Evolutionary conservation across 768 basidiomycete species (phyloP).

Genomic region (Dacryopinax primogenitus): DNA sequence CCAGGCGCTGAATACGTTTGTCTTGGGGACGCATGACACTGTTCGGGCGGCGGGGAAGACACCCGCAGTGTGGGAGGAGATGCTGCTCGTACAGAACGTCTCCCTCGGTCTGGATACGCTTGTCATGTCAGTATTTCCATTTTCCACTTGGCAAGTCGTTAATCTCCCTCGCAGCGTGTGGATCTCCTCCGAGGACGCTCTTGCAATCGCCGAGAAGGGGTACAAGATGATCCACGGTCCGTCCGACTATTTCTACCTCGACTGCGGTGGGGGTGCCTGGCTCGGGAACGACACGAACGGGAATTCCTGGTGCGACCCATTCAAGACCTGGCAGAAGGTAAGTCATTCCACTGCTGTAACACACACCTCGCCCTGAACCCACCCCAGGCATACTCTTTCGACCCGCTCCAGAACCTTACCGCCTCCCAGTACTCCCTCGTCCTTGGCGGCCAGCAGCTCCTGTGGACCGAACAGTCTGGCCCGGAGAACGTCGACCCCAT

Average conservation of each 20-base stretch:
- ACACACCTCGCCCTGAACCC: neutral
- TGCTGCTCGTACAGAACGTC: slow-evolving; percentile 47
- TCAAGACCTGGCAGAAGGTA: slow-evolving; percentile 69
- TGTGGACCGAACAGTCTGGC: slow-evolving; percentile 64
- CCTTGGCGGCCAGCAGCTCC: slow-evolving; percentile 59
- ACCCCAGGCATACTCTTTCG: slow-evolving; percentile 49
- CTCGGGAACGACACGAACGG: slow-evolving; percentile 35
- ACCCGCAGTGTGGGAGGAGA: slow-evolving; percentile 76
- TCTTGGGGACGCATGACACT: slow-evolving; percentile 43
- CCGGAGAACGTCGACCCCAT: slow-evolving; percentile 56
- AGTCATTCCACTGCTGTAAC: slow-evolving; percentile 12
- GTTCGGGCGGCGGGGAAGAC: slow-evolving; percentile 49
- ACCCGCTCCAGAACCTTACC: slow-evolving; percentile 49
- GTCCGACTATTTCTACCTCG: slow-evolving; percentile 67
- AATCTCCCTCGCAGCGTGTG: slow-evolving; percentile 41
- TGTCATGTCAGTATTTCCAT: slow-evolving; percentile 33
- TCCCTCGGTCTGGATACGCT: slow-evolving; percentile 40
- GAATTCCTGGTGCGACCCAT: slow-evolving; percentile 53
- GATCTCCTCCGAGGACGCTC: slow-evolving; percentile 52
- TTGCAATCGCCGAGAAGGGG: slow-evolving; percentile 46
- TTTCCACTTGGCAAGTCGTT: slow-evolving; percentile 2
- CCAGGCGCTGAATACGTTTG: slow-evolving; percentile 53
- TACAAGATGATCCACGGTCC: slow-evolving; percentile 54
- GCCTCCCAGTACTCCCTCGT: slow-evolving; percentile 40
- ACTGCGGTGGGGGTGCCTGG: slow-evolving; percentile 57